These are phyloP conservation scores for Fraxinus floribunda DNA, from an alignment of 305 asterid species.

Conservation along the genomic window DNA sequence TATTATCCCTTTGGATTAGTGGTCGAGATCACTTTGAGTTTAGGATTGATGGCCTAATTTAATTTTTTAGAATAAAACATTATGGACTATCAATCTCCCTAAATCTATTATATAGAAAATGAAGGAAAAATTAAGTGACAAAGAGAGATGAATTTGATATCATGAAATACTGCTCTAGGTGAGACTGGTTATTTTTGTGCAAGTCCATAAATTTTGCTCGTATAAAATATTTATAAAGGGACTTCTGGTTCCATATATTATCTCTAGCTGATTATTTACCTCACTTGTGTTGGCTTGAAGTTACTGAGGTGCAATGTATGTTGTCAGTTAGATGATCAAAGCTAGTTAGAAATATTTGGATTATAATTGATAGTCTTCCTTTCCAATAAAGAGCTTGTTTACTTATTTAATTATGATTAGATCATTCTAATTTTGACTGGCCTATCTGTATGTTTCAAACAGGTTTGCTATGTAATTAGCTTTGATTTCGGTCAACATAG, in stretches of 20 bases:
- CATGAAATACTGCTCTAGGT: not conserved
- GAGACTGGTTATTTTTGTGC: not conserved
- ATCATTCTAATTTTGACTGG: not conserved
- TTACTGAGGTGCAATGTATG: not conserved
- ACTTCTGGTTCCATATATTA: not conserved
- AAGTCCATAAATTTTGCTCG: not conserved
- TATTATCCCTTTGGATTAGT: not conserved
- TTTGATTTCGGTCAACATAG: not conserved
- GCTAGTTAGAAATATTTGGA: not conserved
- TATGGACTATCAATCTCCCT: not conserved
- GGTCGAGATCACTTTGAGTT: not conserved
- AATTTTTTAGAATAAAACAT: not conserved
- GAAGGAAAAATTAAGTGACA: not conserved
- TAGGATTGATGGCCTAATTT: not conserved
- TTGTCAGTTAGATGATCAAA: conserved; percentile 3
- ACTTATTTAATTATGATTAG: not conserved
- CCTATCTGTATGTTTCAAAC: not conserved
- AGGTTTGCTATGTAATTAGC: not conserved
- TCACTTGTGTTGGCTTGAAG: not conserved
- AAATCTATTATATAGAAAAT: not conserved
- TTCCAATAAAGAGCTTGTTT: not conserved
- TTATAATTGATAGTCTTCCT: not conserved
- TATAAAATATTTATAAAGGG: conserved; percentile 1
- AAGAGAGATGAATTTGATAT: not conserved
- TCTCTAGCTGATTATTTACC: not conserved